phyloP scores from a whole-genome alignment of 2,329 filamentous ascomycete species.

The Monosporascus sp. region DNA sequence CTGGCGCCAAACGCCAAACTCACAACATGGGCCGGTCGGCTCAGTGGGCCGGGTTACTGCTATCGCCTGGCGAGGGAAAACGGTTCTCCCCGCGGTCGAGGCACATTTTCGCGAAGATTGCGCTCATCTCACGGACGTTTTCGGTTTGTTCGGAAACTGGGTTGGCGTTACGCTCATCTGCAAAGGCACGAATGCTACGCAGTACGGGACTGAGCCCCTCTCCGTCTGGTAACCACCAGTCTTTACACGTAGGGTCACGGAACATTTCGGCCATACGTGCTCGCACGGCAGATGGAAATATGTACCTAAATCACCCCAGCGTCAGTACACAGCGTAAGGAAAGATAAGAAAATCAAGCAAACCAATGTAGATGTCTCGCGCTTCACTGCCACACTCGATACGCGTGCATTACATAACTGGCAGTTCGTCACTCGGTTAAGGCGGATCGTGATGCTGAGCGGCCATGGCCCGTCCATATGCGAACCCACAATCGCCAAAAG shows the following conservation, averaged over 20 bases:
- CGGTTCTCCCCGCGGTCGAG: slow-evolving; percentile 27
- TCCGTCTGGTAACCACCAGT: slow-evolving; percentile 87
- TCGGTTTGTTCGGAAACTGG: slow-evolving; percentile 54
- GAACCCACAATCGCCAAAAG: too few relatives aligned
- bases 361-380: too few relatives aligned
- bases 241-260: slow-evolving; percentile 61
- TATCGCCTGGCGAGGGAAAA: neutral
- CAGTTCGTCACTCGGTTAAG: too few relatives aligned
- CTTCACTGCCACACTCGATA: too few relatives aligned
- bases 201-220: slow-evolving; percentile 71
- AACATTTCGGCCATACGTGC: slow-evolving; percentile 72
- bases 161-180: slow-evolving; percentile 65
- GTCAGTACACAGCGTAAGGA: too few relatives aligned
- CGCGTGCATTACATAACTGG: too few relatives aligned
- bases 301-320: slow-evolving; percentile 56
- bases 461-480: too few relatives aligned
- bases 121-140: slow-evolving; percentile 68
- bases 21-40: neutral
- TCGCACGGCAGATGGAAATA: slow-evolving; percentile 71
- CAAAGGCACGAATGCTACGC: slow-evolving; percentile 72
- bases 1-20: neutral
- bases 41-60: neutral
- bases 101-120: slow-evolving; percentile 62
- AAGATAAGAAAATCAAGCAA: too few relatives aligned
- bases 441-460: too few relatives aligned